These are phyloP conservation scores for Ophiostoma triangulosporum DNA, from an alignment of 2,329 filamentous ascomycete species.

Conservation along the genomic window DNA sequence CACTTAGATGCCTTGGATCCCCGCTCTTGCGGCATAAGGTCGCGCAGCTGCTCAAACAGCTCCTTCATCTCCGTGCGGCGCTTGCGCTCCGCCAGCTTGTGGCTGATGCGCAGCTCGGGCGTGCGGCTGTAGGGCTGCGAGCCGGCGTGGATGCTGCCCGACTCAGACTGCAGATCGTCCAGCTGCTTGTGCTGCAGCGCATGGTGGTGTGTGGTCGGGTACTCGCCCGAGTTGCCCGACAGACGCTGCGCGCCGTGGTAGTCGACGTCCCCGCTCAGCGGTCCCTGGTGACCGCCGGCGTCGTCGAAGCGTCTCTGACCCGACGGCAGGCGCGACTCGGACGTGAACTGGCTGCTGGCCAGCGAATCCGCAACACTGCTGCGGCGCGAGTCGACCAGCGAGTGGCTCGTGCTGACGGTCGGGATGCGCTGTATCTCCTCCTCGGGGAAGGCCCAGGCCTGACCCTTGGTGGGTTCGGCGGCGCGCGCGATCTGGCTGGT, in stretches of 20 bases:
- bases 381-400: constrained; percentile 51
- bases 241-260: constrained; percentile 26
- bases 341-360: constrained; percentile 66
- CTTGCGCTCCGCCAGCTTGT: constrained; percentile 76
- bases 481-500: constrained; percentile 54
- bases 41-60: constrained; percentile 66
- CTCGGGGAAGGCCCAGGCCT: constrained; percentile 74
- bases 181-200: constrained; percentile 62
- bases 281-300: constrained; percentile 54
- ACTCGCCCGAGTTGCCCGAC: constrained; percentile 39
- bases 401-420: constrained; percentile 29
- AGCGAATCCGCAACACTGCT: constrained; percentile 68
- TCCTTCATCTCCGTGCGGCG: constrained; percentile 80
- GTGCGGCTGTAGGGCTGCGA: constrained; percentile 71
- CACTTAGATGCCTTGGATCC: constrained; percentile 80
- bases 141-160: constrained; percentile 36
- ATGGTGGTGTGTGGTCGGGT: constrained; percentile 55
- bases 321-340: constrained; percentile 55
- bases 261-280: constrained; percentile 42
- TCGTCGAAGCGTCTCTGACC: constrained; percentile 64
- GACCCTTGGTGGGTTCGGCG: constrained; percentile 67
- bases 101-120: constrained; percentile 67
- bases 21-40: constrained; percentile 65
- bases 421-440: constrained; percentile 45
- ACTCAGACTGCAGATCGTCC: constrained; percentile 49